These are phyloP conservation scores for Silene vulgaris DNA, from an alignment of 179 eudicot genomes.

Conservation along the genomic window DNA sequence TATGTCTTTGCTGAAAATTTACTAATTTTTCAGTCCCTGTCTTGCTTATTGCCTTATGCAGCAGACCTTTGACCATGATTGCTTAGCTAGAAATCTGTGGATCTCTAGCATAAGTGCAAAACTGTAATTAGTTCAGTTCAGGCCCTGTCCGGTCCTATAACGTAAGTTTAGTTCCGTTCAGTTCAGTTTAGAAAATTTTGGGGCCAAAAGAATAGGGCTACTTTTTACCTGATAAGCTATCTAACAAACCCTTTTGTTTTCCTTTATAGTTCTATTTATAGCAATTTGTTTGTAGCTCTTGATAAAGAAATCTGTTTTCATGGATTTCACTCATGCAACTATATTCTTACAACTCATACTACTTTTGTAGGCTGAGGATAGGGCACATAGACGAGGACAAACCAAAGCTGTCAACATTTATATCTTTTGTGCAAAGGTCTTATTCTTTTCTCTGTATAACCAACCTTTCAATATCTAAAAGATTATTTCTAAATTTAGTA, in stretches of 20 bases:
- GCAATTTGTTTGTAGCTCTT: background rate
- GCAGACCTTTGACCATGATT: background rate
- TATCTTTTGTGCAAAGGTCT: conserved; percentile 91
- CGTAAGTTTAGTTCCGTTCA: too few species aligned
- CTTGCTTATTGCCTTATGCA: background rate
- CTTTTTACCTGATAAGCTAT: background rate
- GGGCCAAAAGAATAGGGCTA: background rate
- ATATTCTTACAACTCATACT: conserved; percentile 16
- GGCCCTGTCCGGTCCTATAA: too few species aligned
- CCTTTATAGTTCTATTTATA: background rate
- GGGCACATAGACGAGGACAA: conserved; percentile 97
- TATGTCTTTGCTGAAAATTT: background rate
- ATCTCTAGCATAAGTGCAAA: background rate
- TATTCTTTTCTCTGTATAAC: conserved; percentile 10
- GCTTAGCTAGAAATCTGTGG: background rate
- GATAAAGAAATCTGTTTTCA: conserved; percentile 1
- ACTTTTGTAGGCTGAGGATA: conserved; percentile 77
- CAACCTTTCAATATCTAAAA: background rate
- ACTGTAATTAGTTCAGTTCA: too few species aligned
- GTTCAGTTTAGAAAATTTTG: too few species aligned
- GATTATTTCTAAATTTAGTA: background rate
- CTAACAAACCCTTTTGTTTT: background rate
- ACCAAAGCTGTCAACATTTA: conserved; percentile 83
- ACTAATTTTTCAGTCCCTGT: background rate
- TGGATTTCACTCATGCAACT: conserved; percentile 13